phyloP scores from a whole-genome alignment of 495 filamentous ascomycete genomes.

The Aspergillus nidulans region DNA sequence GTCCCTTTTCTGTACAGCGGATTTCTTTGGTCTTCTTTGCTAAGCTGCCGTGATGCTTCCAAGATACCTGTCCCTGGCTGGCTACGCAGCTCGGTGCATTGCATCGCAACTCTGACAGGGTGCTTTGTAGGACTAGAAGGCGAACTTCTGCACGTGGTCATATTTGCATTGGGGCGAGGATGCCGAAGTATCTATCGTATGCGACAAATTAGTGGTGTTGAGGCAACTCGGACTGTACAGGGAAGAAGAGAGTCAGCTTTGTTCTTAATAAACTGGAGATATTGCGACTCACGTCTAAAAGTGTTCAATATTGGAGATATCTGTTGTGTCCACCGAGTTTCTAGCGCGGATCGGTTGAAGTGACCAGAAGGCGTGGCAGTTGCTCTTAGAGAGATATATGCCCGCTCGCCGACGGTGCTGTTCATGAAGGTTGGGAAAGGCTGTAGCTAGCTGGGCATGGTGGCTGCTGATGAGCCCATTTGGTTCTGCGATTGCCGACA shows the following conservation, averaged over 20 bases:
- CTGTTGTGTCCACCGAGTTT: constrained; percentile 4
- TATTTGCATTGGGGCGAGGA: constrained; percentile 12
- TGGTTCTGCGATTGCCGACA: no score
- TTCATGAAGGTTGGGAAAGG: constrained; percentile 2
- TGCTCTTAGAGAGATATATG: constrained; percentile 4
- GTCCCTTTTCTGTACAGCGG: no score
- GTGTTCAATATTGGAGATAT: background rate
- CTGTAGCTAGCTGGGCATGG: constrained; percentile 2
- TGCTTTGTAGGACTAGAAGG: constrained; percentile 14
- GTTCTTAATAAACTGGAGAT: no score
- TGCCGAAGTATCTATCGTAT: constrained; percentile 11
- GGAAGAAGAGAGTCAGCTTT: background rate
- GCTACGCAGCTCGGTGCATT: no score
- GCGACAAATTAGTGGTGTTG: constrained; percentile 17
- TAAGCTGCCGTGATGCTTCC: no score
- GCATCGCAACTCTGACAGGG: no score
- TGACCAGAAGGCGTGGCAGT: background rate
- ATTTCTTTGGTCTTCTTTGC: no score
- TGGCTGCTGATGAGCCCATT: no score
- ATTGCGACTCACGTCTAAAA: no score
- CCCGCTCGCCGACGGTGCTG: constrained; percentile 2
- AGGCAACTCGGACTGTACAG: background rate
- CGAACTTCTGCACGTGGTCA: constrained; percentile 15
- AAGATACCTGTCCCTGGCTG: no score
- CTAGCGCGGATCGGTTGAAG: constrained; percentile 2